A percentile compares a stretch with the other conserved stretches of the same genome.
phyloP scores from a whole-genome alignment of 116 monocot species.

The Papilionanthe hybrid region DNA sequence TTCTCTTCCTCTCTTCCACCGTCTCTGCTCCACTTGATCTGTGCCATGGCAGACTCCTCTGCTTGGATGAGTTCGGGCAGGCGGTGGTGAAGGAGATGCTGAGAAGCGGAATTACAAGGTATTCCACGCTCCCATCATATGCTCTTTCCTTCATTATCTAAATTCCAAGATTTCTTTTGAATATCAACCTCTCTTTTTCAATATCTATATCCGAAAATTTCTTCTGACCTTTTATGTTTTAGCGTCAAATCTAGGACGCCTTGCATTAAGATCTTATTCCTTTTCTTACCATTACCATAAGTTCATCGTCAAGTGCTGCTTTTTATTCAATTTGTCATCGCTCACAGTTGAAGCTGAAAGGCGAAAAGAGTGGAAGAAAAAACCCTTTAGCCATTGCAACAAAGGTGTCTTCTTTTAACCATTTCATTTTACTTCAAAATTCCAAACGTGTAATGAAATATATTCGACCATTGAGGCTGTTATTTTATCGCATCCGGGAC shows the following conservation, averaged over 20 bases:
- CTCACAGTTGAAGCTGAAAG: conserved; percentile 70
- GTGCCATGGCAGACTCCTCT: no score
- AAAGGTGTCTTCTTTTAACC: conserved; percentile 32
- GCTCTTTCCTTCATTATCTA: not conserved
- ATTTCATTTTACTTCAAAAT: not conserved
- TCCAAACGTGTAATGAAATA: not conserved
- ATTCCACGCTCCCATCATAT: not conserved
- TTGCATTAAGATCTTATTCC: not conserved
- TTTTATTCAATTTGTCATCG: not conserved
- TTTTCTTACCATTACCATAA: not conserved
- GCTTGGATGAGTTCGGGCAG: no score
- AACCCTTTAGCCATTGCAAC: conserved; percentile 77
- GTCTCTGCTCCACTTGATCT: no score
- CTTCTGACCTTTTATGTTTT: not conserved
- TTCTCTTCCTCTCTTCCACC: no score
- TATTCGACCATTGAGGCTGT: no score
- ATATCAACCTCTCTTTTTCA: no score
- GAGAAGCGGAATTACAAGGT: conserved; percentile 83
- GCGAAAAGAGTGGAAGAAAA: conserved; percentile 82
- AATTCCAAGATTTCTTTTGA: no score
- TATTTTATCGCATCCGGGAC: no score
- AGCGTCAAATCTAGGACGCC: not conserved
- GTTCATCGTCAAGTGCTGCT: not conserved
- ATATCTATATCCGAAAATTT: not conserved
- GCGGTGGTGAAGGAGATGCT: no score